phyloP scores from a whole-genome alignment of 2,329 filamentous ascomycete genomes.

The Fusarium decemcellulare region DNA sequence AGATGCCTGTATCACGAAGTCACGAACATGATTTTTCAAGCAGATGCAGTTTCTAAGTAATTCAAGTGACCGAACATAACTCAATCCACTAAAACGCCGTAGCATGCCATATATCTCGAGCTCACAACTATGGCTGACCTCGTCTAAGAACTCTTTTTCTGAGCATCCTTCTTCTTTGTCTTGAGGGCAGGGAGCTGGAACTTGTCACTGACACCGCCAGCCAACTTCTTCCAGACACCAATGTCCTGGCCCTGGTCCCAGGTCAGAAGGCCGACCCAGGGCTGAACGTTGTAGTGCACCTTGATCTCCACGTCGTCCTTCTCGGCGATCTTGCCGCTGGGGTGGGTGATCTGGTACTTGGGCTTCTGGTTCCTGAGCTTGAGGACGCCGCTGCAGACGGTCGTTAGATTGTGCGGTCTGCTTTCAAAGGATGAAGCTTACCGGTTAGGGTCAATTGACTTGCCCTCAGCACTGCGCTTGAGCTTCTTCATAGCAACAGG shows the following conservation, averaged over 20 bases:
- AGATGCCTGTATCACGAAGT: constrained; percentile 42
- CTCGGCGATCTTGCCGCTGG: constrained; percentile 82
- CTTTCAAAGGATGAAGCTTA: constrained; percentile 46
- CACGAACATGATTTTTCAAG: constrained; percentile 35
- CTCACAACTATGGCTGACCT: not conserved
- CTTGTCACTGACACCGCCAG: constrained; percentile 73
- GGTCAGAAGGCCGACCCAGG: constrained; percentile 90
- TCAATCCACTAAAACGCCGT: constrained; percentile 36
- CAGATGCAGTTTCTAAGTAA: not conserved
- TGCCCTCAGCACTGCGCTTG: constrained; percentile 70
- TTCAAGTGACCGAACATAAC: not conserved
- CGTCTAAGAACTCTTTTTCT: constrained; percentile 40
- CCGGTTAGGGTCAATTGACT: constrained; percentile 72
- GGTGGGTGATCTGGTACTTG: constrained; percentile 98
- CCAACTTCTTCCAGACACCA: constrained; percentile 75
- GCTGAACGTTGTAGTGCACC: constrained; percentile 96
- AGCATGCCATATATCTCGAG: constrained; percentile 26
- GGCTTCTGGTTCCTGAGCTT: constrained; percentile 87
- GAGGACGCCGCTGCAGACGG: constrained; percentile 73
- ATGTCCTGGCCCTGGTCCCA: constrained; percentile 78
- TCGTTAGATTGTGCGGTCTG: constrained; percentile 16
- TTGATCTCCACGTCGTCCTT: constrained; percentile 81
- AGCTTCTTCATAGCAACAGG: constrained; percentile 75
- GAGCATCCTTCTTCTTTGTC: constrained; percentile 61
- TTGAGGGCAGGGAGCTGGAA: constrained; percentile 79